Evolutionary conservation across 208 protist species (phyloP).

Genomic region (Vickermania ingenoplastis): DNA sequence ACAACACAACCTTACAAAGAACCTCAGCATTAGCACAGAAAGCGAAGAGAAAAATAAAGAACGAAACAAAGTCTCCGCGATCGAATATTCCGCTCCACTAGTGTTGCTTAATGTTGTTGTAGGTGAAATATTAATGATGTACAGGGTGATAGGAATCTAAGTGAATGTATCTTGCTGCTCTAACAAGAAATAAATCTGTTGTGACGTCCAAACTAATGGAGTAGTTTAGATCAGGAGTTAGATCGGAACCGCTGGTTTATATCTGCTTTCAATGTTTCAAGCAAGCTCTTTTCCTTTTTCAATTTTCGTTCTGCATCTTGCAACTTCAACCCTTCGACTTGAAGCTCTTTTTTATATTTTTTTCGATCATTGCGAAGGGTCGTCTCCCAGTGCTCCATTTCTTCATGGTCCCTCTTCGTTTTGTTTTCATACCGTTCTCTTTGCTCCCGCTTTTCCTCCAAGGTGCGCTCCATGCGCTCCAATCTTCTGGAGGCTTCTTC

Average conservation of each 20-base stretch:
- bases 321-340: constrained; percentile 33
- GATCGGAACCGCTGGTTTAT: too few species aligned
- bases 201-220: too few species aligned
- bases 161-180: too few species aligned
- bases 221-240: too few species aligned
- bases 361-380: constrained; percentile 28
- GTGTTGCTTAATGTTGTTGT: too few species aligned
- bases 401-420: constrained; percentile 24
- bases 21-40: not conserved
- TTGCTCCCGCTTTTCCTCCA: constrained; percentile 43
- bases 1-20: not conserved
- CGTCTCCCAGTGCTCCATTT: constrained; percentile 37
- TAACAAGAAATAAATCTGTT: too few species aligned
- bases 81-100: too few species aligned
- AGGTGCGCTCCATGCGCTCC: constrained; percentile 16
- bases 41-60: too few species aligned
- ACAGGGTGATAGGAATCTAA: too few species aligned
- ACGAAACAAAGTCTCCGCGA: too few species aligned
- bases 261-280: constrained; percentile 34
- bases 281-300: constrained; percentile 14
- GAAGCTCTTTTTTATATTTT: constrained; percentile 31
- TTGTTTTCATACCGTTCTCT: constrained; percentile 35
- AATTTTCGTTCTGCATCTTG: constrained; percentile 34
- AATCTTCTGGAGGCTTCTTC: constrained; percentile 17
- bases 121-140: too few species aligned